Base-by-base conservation (phyloP, 352 stramenopile species). In the Phytophthora meadii region DNA sequence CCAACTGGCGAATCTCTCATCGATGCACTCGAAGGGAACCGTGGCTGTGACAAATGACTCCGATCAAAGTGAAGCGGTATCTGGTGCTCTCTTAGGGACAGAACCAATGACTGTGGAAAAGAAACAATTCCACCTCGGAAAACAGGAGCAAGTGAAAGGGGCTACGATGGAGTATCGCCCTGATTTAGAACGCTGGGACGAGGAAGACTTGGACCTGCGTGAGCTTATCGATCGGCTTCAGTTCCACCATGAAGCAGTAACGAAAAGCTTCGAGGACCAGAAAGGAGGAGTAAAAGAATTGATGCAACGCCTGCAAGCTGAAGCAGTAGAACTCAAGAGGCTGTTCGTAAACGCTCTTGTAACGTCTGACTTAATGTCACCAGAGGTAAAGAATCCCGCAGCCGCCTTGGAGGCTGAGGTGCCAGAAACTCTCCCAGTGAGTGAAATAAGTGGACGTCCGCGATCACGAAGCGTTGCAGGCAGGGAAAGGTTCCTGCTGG, bases 201-300 rank as follows among this genome's bases (percentile, higher is more conserved):
- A 93, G 22, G 87, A 95, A 63, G 84, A 92, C 28, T 27, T 92
- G 40, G 84, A 90, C 22, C 47, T 95, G 6, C 82, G 84, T 4
- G 83, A 93, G 22, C 77, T 95, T 1, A 74, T 93, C 0, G 84
- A 95, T 44, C 75, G 84, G 19, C 53, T 95, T 39, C 84, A 93
- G 53, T 87, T 84, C 39, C 84, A 95, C 47, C 87, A 95, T 58
- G 87, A 95, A 50, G 74, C 76, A 3, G 83, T 92, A 22, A 69
- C 81, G 6, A 93, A 92, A 56, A 82, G 60, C 30, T 93, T 93
- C 25, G 79, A 92, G 27, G 76, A 92, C 27, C 84, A 93, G 41
- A 87, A 90, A 46, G 78, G 78, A 0, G 83, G 90, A 51, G 73
- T 86, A 8, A 76, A 80, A 15, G 78, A 84, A 39, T 49, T 90